Conservation (phyloP, 1,139 yeast species). For the Pneumocystis wakefieldiae region DNA sequence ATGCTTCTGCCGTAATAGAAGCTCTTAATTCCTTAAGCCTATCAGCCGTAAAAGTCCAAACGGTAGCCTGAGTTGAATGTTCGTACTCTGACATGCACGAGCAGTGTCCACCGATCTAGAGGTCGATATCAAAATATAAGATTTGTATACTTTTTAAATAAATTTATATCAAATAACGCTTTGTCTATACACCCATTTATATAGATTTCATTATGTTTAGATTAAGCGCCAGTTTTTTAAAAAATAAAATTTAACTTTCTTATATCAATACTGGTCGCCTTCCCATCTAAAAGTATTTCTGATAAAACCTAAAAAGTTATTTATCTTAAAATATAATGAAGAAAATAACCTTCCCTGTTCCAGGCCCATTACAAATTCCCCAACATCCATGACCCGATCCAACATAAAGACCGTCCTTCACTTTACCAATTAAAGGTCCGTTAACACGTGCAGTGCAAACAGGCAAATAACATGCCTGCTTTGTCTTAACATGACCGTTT, state of each 20-base stretch:
- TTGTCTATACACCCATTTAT: too few species aligned
- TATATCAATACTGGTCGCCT: constrained; percentile 59
- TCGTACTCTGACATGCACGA: neutral
- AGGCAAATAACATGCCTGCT: constrained; percentile 93
- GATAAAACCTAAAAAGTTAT: constrained; percentile 42
- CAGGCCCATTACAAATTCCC: constrained; percentile 98
- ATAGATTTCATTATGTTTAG: neutral
- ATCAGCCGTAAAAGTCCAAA: neutral
- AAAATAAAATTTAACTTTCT: constrained; percentile 56
- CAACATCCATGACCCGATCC: constrained; percentile 96
- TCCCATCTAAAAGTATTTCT: constrained; percentile 77
- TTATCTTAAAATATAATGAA: neutral
- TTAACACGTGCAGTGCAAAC: constrained; percentile 77
- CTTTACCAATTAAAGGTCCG: constrained; percentile 89
- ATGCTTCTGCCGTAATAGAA: neutral
- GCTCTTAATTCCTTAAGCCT: neutral
- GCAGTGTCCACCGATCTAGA: neutral
- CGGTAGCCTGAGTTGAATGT: neutral
- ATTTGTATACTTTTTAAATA: too few species aligned
- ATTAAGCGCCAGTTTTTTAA: neutral
- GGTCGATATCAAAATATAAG: too few species aligned
- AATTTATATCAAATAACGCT: too few species aligned
- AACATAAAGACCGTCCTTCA: constrained; percentile 58
- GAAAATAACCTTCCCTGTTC: constrained; percentile 51
- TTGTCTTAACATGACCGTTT: constrained; percentile 60